Percentiles rank a stretch among this genome's conserved stretches.
phyloP scores from a whole-genome alignment of 2,329 filamentous ascomycete species.

The Trichoderma atroviride region DNA sequence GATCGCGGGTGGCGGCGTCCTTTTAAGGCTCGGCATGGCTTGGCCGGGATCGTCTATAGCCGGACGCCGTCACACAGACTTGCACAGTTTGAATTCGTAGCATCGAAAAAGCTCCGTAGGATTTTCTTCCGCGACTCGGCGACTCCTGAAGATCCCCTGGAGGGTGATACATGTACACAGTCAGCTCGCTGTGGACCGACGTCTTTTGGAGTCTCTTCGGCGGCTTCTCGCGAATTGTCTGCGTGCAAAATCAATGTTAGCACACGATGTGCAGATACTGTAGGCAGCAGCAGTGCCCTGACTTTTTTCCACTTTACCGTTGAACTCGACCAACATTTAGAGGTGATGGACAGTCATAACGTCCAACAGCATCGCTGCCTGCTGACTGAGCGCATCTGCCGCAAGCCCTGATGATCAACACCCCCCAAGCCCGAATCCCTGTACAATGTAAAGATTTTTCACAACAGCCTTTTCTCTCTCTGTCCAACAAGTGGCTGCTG shows the following conservation, averaged over 20 bases:
- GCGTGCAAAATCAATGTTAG: background rate
- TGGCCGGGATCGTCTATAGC: background rate
- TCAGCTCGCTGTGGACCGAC: background rate
- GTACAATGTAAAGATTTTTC: background rate
- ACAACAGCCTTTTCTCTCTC: background rate
- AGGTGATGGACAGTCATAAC: background rate
- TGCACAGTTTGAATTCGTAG: background rate
- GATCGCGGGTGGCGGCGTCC: background rate
- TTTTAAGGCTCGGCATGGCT: background rate
- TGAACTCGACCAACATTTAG: background rate
- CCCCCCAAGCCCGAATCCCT: background rate
- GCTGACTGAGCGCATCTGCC: background rate
- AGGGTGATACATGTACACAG: background rate
- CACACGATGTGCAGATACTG: background rate
- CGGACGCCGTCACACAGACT: background rate
- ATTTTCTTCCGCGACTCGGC: constrained; percentile 1
- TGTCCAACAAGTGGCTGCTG: background rate
- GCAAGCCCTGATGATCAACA: background rate
- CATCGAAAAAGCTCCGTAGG: background rate
- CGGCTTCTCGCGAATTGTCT: background rate
- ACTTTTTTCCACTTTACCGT: background rate
- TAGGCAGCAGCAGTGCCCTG: background rate
- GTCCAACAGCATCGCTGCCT: background rate
- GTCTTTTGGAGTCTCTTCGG: background rate
- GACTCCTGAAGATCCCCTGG: background rate